These are phyloP conservation scores for Xerocomellus intermedius DNA, from an alignment of 768 basidiomycete species.

Conservation along the genomic window DNA sequence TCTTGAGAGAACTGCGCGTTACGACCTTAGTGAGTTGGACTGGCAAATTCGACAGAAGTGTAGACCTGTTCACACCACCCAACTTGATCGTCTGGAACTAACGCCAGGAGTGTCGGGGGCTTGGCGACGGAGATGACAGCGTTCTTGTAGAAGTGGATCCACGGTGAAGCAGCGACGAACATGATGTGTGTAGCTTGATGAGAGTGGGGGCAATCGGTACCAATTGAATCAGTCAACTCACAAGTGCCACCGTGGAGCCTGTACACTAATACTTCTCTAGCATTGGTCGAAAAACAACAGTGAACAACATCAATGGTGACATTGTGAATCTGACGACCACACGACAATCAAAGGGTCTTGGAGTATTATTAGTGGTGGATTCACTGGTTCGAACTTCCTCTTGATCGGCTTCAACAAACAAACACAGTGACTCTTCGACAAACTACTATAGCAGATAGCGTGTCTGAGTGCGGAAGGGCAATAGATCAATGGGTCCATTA, in stretches of 20 bases:
- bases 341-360: too few relatives aligned
- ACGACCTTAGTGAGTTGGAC: not conserved
- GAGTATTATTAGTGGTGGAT: not conserved
- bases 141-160: slow-evolving; percentile 24
- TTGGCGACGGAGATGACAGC: slow-evolving; percentile 30
- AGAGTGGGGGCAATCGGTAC: too few relatives aligned
- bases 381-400: not conserved
- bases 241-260: too few relatives aligned
- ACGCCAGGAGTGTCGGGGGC: slow-evolving; percentile 31
- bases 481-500: not conserved
- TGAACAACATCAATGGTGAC: too few relatives aligned
- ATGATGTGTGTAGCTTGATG: not conserved
- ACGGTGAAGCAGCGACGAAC: slow-evolving; percentile 1
- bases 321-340: too few relatives aligned
- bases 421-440: not conserved
- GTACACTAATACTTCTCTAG: too few relatives aligned
- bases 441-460: slow-evolving; percentile 8
- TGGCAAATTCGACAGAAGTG: not conserved
- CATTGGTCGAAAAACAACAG: too few relatives aligned
- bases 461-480: not conserved
- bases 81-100: slow-evolving; percentile 31
- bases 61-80: slow-evolving; percentile 40
- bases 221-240: too few relatives aligned
- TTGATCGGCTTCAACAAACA: not conserved
- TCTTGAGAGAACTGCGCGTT: slow-evolving; percentile 36